Conservation (phyloP, 371 early-diverging fungal genomes). For the Syncephalastrum sp. region DNA sequence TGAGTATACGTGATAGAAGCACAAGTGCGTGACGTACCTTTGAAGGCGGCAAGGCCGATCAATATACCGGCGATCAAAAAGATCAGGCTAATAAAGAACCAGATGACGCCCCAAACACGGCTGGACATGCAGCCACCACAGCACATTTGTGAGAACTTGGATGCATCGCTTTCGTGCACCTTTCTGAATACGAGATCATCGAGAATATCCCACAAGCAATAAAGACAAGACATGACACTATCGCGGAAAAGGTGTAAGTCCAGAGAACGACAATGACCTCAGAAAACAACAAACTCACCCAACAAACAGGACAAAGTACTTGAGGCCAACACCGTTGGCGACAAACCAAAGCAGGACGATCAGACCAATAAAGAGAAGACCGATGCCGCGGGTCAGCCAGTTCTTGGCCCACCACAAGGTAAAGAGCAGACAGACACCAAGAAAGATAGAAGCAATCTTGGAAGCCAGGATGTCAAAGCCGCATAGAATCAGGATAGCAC, state of each 20-base stretch:
- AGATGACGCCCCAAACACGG: conserved; percentile 80
- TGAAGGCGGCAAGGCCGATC: conserved; percentile 72
- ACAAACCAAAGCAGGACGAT: conserved; percentile 80
- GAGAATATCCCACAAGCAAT: conserved; percentile 88
- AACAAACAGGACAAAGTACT: conserved; percentile 85
- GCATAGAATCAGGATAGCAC: conserved; percentile 85
- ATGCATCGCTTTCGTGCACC: conserved; percentile 86
- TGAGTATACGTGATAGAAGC: no score
- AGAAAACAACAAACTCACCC: conserved; percentile 55
- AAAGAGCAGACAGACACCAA: conserved; percentile 73
- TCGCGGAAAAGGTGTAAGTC: not conserved
- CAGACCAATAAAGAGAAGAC: conserved; percentile 75
- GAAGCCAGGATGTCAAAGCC: conserved; percentile 83
- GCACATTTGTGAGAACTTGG: conserved; percentile 75
- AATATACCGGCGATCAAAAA: conserved; percentile 73
- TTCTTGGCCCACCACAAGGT: conserved; percentile 82
- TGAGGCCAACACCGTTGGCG: conserved; percentile 64
- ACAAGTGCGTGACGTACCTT: conserved; percentile 27
- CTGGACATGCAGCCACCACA: conserved; percentile 57
- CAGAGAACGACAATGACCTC: not conserved
- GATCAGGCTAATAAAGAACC: conserved; percentile 79
- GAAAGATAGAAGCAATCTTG: conserved; percentile 77
- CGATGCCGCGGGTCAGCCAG: conserved; percentile 79
- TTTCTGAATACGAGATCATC: conserved; percentile 85
- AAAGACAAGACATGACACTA: conserved; percentile 77